Conservation (phyloP, 106 monocot genomes). For the Dioscorea alata region DNA sequence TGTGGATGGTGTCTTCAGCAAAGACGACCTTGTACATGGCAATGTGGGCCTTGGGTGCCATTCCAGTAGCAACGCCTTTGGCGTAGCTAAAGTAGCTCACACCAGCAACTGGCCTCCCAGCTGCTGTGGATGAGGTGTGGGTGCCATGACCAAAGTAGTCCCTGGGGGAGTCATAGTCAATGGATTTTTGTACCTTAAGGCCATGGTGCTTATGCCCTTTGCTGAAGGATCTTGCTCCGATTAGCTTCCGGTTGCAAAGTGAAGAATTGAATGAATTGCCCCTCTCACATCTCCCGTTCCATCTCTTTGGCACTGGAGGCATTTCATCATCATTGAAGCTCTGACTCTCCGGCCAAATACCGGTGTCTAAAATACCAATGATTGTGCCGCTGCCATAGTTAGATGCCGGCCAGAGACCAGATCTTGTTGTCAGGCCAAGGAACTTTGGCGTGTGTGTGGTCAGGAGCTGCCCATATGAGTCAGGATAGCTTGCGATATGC, state of each 20-base stretch:
- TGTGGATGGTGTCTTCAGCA: not conserved
- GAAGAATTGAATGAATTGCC: constrained; percentile 24
- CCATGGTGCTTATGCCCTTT: not conserved
- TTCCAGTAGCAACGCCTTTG: constrained; percentile 43
- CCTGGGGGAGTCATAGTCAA: constrained; percentile 31
- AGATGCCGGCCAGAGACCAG: constrained; percentile 27
- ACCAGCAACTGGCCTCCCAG: constrained; percentile 22
- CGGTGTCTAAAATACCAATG: constrained; percentile 51
- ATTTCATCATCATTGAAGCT: constrained; percentile 32
- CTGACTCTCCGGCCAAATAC: constrained; percentile 56
- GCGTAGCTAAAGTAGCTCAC: constrained; percentile 43
- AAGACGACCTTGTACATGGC: constrained; percentile 52
- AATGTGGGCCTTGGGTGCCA: constrained; percentile 47
- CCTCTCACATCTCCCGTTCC: constrained; percentile 36
- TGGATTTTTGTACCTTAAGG: not conserved
- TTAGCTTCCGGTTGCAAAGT: constrained; percentile 46
- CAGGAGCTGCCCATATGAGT: constrained; percentile 11
- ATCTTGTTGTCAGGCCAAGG: constrained; percentile 15
- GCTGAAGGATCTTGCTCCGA: constrained; percentile 38
- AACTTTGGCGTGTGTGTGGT: constrained; percentile 39
- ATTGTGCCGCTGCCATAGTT: constrained; percentile 35
- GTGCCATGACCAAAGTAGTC: constrained; percentile 59
- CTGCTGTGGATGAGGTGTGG: constrained; percentile 63
- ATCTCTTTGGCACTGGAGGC: constrained; percentile 21
- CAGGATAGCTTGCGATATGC: constrained; percentile 13